phyloP scores from a whole-genome alignment of 345 rosid species.

The Euclidium syriacum region DNA sequence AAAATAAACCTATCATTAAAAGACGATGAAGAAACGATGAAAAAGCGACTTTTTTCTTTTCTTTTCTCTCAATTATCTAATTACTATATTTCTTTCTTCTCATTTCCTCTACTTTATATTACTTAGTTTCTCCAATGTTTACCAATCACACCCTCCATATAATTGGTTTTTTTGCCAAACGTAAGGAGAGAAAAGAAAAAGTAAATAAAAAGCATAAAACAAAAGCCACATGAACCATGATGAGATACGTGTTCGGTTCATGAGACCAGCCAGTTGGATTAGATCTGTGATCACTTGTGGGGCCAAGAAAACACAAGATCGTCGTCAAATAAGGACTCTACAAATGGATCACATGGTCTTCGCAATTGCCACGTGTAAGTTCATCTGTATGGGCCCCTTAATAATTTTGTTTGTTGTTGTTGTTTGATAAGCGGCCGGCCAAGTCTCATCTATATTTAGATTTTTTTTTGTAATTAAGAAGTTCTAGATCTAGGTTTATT shows the following conservation, averaged over 20 bases:
- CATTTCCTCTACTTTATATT: no score
- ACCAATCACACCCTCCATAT: no score
- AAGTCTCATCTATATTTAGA: no score
- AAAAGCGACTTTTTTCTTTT: no score
- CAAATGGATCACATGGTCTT: conserved; percentile 26
- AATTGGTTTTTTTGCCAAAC: not conserved
- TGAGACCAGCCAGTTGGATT: conserved; percentile 18
- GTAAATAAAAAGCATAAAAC: not conserved
- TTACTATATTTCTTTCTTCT: no score
- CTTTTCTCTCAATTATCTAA: no score
- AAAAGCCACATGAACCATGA: conserved; percentile 22
- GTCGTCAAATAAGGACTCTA: conserved; percentile 2
- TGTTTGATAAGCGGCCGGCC: no score
- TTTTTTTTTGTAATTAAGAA: no score
- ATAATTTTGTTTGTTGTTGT: not conserved
- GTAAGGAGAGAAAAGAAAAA: not conserved
- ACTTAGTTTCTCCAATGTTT: no score
- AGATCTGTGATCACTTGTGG: conserved; percentile 13
- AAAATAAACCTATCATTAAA: no score
- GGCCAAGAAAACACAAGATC: not conserved
- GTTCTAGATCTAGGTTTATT: no score
- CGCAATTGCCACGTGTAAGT: conserved; percentile 3
- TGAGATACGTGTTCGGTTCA: conserved; percentile 10
- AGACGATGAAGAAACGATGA: no score
- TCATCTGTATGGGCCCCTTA: not conserved